Evolutionary conservation across 2,329 filamentous ascomycete species (phyloP).

Genomic region (Penicillium sp.): DNA sequence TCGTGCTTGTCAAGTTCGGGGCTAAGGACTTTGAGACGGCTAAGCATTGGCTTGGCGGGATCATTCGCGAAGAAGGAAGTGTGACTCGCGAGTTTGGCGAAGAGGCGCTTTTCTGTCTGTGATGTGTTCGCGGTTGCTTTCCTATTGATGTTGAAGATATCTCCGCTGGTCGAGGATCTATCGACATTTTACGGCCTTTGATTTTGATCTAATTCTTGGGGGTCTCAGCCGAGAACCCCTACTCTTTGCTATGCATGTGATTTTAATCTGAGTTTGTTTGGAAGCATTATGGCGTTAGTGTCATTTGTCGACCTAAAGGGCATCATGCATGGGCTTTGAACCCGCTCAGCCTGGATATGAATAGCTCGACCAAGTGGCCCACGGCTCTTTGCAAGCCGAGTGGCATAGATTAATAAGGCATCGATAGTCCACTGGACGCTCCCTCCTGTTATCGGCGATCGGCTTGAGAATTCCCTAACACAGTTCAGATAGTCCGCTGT

Average conservation of each 20-base stretch:
- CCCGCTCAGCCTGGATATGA: too few species aligned
- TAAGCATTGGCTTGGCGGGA: conserved; percentile 73
- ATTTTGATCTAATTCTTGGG: not conserved
- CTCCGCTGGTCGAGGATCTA: conserved; percentile 5
- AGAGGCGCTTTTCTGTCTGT: conserved; percentile 75
- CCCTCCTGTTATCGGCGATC: too few species aligned
- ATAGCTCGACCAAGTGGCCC: too few species aligned
- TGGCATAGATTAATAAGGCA: too few species aligned
- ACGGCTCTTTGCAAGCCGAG: too few species aligned
- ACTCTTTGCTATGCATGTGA: not conserved
- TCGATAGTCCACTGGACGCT: too few species aligned
- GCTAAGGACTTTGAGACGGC: conserved; percentile 79
- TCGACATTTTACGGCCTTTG: not conserved
- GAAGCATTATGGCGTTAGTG: not conserved
- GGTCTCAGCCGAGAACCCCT: not conserved
- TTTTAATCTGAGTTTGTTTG: not conserved
- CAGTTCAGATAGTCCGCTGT: too few species aligned
- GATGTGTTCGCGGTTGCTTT: conserved; percentile 5
- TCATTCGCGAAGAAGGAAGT: conserved; percentile 75
- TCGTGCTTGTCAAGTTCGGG: conserved; percentile 89
- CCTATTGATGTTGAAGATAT: not conserved
- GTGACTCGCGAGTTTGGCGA: conserved; percentile 74
- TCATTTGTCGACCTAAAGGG: not conserved
- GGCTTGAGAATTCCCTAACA: too few species aligned
- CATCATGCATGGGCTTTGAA: not conserved